These are phyloP conservation scores for Verticillium dahliae DNA, from an alignment of 2,329 filamentous ascomycete species.

Conservation along the genomic window DNA sequence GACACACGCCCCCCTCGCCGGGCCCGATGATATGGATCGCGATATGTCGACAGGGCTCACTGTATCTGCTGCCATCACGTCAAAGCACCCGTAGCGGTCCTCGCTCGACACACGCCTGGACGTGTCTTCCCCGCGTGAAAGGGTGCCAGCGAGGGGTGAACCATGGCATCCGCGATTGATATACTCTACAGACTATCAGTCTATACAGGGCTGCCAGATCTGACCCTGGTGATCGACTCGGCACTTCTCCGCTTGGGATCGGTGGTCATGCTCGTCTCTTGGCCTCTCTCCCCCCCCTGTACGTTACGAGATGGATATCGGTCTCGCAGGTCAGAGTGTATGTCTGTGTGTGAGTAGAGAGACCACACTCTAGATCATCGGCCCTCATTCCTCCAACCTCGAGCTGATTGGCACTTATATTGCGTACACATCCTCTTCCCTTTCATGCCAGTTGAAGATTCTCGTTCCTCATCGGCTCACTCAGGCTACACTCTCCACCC, in stretches of 20 bases:
- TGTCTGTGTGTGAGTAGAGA: background rate
- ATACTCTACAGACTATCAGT: background rate
- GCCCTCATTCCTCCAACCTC: background rate
- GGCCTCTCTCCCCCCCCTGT: background rate
- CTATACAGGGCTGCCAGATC: constrained; percentile 1
- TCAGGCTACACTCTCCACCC: background rate
- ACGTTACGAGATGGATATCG: background rate
- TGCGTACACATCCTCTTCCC: background rate
- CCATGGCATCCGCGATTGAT: background rate
- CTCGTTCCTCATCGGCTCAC: constrained; percentile 2
- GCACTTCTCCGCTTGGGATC: background rate
- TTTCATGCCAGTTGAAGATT: constrained; percentile 2
- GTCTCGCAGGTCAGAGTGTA: background rate
- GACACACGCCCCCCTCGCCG: background rate
- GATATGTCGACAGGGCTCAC: background rate
- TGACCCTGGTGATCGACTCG: background rate
- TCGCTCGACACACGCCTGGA: background rate
- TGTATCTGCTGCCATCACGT: background rate
- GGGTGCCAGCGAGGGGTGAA: background rate
- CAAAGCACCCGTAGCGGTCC: background rate
- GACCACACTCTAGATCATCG: background rate
- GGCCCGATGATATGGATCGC: background rate
- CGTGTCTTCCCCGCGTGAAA: background rate
- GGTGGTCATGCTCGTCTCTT: background rate
- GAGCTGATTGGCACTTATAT: constrained; percentile 1